Percentiles rank a stretch among this genome's conserved stretches.
These are phyloP conservation scores for Sarocladiaceae sp. DNA, from an alignment of 2,329 filamentous ascomycete species.

Conservation along the genomic window DNA sequence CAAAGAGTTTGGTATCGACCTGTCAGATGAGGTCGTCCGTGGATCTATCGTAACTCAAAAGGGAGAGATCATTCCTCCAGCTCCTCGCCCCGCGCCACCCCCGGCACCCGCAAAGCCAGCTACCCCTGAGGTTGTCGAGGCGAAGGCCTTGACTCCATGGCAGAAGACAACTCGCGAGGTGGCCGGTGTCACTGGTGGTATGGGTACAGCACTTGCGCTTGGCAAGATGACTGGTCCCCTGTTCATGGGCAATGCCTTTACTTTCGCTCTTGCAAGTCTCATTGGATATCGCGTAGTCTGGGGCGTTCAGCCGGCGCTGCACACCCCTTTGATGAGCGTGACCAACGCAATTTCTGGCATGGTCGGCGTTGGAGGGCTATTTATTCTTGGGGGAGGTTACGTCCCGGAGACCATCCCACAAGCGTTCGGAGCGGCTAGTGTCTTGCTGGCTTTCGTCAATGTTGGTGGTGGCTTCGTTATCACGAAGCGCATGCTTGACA, in stretches of 20 bases:
- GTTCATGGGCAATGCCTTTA: conserved; percentile 86
- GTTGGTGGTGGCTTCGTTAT: conserved; percentile 86
- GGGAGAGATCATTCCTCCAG: conserved; percentile 68
- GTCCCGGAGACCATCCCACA: conserved; percentile 74
- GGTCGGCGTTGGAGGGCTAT: conserved; percentile 83
- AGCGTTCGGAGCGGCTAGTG: conserved; percentile 68
- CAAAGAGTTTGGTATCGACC: conserved; percentile 72
- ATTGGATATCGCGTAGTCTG: conserved; percentile 86
- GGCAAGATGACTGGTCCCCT: conserved; percentile 76
- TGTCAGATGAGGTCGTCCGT: conserved; percentile 78
- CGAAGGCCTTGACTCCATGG: conserved; percentile 70
- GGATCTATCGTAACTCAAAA: conserved; percentile 77
- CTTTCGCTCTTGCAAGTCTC: conserved; percentile 74
- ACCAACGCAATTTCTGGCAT: conserved; percentile 91
- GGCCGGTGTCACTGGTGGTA: conserved; percentile 65
- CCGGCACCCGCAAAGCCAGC: conserved; percentile 41
- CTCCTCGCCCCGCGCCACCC: conserved; percentile 59
- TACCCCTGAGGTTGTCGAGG: conserved; percentile 36
- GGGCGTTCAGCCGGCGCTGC: conserved; percentile 76
- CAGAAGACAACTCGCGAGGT: conserved; percentile 75
- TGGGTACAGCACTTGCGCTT: conserved; percentile 67
- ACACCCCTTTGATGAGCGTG: conserved; percentile 86
- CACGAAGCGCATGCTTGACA: conserved; percentile 88
- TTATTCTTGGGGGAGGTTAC: conserved; percentile 79
- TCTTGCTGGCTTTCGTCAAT: conserved; percentile 81